These are phyloP conservation scores for Coemansia asiatica DNA, from an alignment of 192 early-diverging fungal species.

Conservation along the genomic window DNA sequence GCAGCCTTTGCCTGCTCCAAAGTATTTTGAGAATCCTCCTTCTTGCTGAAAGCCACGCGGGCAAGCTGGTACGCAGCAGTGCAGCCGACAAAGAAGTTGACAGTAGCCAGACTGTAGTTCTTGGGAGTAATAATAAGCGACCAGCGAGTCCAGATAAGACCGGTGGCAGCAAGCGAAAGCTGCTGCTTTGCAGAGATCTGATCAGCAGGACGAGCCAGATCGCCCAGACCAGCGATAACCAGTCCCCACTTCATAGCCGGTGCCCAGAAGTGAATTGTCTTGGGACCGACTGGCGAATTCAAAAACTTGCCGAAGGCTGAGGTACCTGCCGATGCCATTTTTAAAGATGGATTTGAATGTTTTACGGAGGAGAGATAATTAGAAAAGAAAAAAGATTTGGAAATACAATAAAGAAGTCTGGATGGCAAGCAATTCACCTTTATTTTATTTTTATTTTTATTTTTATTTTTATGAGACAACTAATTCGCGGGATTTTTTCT, in stretches of 20 bases:
- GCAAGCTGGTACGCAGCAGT: constrained; percentile 86
- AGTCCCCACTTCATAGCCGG: constrained; percentile 76
- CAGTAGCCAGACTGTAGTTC: constrained; percentile 86
- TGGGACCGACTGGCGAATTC: constrained; percentile 83
- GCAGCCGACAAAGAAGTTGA: constrained; percentile 91
- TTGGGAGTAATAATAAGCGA: constrained; percentile 89
- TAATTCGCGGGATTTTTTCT: too few relatives aligned
- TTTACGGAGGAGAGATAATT: background rate
- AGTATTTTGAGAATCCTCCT: background rate
- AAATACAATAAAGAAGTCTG: background rate
- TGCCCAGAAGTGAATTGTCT: constrained; percentile 99
- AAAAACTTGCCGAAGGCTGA: constrained; percentile 71
- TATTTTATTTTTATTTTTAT: background rate
- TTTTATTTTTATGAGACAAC: too few relatives aligned
- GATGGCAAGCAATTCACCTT: background rate
- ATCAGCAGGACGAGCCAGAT: constrained; percentile 86
- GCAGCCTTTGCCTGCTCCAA: constrained; percentile 5
- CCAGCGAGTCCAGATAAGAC: constrained; percentile 97
- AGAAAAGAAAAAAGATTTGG: background rate
- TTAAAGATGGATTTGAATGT: background rate
- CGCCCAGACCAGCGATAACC: constrained; percentile 90
- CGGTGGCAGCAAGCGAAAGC: constrained; percentile 86
- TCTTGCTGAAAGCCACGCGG: constrained; percentile 60
- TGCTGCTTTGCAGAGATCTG: constrained; percentile 84
- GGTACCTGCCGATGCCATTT: constrained; percentile 28